Base-by-base conservation (phyloP, 805 yeast species). In the Blastobotrys americana region DNA sequence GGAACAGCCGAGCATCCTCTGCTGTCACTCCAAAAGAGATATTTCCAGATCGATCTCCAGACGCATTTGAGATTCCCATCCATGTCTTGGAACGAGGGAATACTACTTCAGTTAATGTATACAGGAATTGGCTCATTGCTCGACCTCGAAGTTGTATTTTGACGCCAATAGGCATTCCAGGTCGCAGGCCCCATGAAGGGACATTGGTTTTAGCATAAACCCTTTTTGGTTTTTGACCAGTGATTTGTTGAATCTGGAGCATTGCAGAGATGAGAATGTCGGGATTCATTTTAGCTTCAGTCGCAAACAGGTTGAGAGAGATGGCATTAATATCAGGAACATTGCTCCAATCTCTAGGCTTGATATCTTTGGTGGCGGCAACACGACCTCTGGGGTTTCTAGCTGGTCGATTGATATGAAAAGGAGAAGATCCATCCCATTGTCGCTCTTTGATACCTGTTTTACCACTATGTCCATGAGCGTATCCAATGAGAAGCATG, bases 51-150 rank as follows among this genome's bases (percentile, higher is more conserved):
- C 74, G 72, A 64, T 89, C 97, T 49, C 97, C 98, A 3, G 88
- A 69, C 37, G 74, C 71, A 65, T 78, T 78, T 25, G 78, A 74
- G 42, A 93, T 71, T 41, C 97, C 97, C 52, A 71, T 69, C 65
- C 84, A 93, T 41, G 87, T 86, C 74, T 95, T 82, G 46, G 89
- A 78, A 65, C 96, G 78, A 39, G 99, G 98, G 55, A 93, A 73
- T 16, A 93, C 97, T 51, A 94, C 69, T 67, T 93, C 98, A 1
- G 95, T 80, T 55, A 93, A 68, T 1, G 97, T 90, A 4, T 84
- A 65, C 47, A 93, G 59, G 58, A 94, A 93, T 68, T 88, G 96
- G 45, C 80, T 68, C 80, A 89, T 84, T 44, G 84, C 83, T 53
- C 80, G 74, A 38, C 97, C 98, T 25, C 70, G 70, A 44, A 94